phyloP scores from a whole-genome alignment of 1,284 basidiomycete species.

The Fomitopsis schrenkii region DNA sequence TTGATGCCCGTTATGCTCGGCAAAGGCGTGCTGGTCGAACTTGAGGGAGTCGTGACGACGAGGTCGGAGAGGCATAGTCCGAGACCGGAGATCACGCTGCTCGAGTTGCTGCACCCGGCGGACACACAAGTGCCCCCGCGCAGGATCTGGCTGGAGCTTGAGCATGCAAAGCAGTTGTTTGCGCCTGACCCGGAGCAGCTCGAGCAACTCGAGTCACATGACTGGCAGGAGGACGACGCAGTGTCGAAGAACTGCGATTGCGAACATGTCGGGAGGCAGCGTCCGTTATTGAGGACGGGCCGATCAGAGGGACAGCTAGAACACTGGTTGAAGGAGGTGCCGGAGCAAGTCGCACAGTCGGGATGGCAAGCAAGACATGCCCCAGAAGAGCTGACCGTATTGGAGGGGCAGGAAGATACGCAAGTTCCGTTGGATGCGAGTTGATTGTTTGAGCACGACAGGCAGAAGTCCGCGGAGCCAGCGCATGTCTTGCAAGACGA shows the following conservation, averaged over 20 bases:
- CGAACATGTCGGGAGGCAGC: conserved; percentile 74
- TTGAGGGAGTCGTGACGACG: conserved; percentile 49
- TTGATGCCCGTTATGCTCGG: conserved; percentile 54
- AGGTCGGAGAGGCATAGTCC: conserved; percentile 76
- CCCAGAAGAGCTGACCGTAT: conserved; percentile 60
- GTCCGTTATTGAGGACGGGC: conserved; percentile 67
- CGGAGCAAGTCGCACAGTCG: conserved; percentile 76
- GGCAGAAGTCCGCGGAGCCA: conserved; percentile 63
- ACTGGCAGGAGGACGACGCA: conserved; percentile 55
- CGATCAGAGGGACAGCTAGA: conserved; percentile 59
- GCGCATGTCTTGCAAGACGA: conserved; percentile 69
- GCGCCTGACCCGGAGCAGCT: conserved; percentile 67
- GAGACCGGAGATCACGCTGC: conserved; percentile 57
- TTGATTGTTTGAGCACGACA: conserved; percentile 60
- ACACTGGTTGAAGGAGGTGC: conserved; percentile 72
- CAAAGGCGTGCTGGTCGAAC: conserved; percentile 42
- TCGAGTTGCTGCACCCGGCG: conserved; percentile 51
- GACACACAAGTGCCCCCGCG: conserved; percentile 59
- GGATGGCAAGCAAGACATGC: conserved; percentile 73
- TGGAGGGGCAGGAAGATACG: conserved; percentile 66
- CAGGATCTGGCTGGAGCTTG: conserved; percentile 56
- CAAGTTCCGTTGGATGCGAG: conserved; percentile 70
- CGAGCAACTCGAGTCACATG: conserved; percentile 70
- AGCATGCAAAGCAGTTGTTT: conserved; percentile 70
- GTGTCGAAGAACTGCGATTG: conserved; percentile 69